Conservation (phyloP, 2,329 filamentous ascomycete genomes). For the Ophiostoma sp. region DNA sequence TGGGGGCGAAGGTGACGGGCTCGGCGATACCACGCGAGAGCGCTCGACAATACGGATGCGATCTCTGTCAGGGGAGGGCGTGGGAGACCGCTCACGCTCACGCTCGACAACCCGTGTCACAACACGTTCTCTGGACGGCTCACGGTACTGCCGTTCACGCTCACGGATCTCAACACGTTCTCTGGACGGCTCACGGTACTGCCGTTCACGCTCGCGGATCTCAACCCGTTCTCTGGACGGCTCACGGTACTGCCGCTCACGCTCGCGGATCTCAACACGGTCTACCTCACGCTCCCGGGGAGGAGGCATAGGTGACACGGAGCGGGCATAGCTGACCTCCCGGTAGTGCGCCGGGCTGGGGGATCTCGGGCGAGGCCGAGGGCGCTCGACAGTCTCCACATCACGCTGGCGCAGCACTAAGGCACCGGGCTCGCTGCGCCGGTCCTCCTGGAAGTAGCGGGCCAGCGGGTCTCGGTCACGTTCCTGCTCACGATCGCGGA, state of each 20-base stretch:
- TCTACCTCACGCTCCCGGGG: constrained; percentile 31
- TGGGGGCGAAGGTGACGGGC: constrained; percentile 46
- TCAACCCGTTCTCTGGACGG: constrained; percentile 23
- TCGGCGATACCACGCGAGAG: constrained; percentile 42
- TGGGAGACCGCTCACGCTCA: constrained; percentile 42
- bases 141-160: constrained; percentile 20
- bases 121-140: constrained; percentile 21
- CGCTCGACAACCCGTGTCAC: constrained; percentile 40
- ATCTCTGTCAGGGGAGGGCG: constrained; percentile 38
- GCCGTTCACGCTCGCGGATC: constrained; percentile 27
- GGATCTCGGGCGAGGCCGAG: constrained; percentile 40
- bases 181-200: constrained; percentile 22
- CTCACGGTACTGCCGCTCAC: constrained; percentile 20
- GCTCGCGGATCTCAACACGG: constrained; percentile 30
- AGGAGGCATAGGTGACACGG: constrained; percentile 37
- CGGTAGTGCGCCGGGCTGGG: constrained; percentile 38
- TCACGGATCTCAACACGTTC: constrained; percentile 28
- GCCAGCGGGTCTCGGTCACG: constrained; percentile 40
- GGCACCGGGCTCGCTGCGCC: constrained; percentile 42
- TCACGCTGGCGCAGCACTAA: constrained; percentile 52
- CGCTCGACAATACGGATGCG: constrained; percentile 47
- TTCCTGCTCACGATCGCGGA: constrained; percentile 42
- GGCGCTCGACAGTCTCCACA: constrained; percentile 49
- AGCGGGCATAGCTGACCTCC: constrained; percentile 35
- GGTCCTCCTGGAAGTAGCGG: constrained; percentile 48